Evolutionary conservation across 2,329 filamentous ascomycete genomes (phyloP).

Genomic region (Ceratocystis papillata): DNA sequence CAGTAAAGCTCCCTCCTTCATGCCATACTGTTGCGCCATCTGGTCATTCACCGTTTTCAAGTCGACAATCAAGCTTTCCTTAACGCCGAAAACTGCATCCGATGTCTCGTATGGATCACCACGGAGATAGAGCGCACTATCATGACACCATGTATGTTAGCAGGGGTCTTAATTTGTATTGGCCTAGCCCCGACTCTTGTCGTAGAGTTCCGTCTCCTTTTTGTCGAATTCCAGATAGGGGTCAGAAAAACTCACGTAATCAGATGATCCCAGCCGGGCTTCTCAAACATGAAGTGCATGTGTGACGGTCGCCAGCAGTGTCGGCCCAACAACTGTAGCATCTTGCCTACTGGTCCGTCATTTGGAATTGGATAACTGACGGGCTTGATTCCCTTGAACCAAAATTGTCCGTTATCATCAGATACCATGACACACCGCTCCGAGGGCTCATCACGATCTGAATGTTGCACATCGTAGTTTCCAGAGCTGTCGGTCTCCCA

Average conservation of each 20-base stretch:
- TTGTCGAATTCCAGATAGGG: not conserved
- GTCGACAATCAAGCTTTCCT: conserved; percentile 65
- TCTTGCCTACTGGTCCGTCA: conserved; percentile 69
- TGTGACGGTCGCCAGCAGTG: conserved; percentile 69
- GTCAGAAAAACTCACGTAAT: conserved; percentile 55
- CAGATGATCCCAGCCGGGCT: conserved; percentile 64
- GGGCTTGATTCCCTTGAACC: conserved; percentile 75
- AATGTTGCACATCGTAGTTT: conserved; percentile 65
- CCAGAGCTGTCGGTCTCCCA: conserved; percentile 71
- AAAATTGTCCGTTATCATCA: conserved; percentile 44
- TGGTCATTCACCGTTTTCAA: conserved; percentile 41
- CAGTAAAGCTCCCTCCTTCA: conserved; percentile 52
- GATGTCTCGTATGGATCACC: conserved; percentile 72
- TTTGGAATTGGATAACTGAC: conserved; percentile 78
- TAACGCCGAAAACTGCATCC: conserved; percentile 80
- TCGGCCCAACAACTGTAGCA: conserved; percentile 55
- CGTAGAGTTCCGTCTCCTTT: not conserved
- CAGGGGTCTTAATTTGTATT: not conserved
- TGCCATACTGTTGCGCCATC: conserved; percentile 50
- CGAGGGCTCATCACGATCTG: conserved; percentile 38
- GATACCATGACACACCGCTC: conserved; percentile 30
- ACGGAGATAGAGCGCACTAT: conserved; percentile 62
- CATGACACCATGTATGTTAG: not conserved
- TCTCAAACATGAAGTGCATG: conserved; percentile 84
- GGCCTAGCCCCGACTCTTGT: not conserved